Conservation (phyloP, 2,329 filamentous ascomycete species). For the Leptosphaerulina australis region DNA sequence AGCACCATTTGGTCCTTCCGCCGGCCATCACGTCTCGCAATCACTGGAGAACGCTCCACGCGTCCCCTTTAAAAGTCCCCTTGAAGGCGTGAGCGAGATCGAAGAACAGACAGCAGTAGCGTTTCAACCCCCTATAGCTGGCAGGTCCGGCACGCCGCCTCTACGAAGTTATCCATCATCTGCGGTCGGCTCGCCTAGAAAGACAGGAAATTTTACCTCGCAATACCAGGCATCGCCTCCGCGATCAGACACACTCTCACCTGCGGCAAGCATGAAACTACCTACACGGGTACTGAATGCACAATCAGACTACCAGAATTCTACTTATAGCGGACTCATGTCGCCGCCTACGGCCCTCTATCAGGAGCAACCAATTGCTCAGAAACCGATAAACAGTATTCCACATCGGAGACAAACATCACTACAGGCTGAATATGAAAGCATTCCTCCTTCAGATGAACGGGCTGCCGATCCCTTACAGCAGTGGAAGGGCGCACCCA, state of each 20-base stretch:
- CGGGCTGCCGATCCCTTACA: constrained; percentile 74
- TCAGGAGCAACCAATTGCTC: constrained; percentile 30
- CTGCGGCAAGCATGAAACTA: constrained; percentile 59
- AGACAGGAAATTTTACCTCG: constrained; percentile 50
- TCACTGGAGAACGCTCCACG: constrained; percentile 37
- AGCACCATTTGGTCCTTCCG: not conserved
- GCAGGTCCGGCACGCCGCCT: constrained; percentile 44
- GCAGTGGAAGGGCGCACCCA: constrained; percentile 87
- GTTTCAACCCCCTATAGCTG: constrained; percentile 27
- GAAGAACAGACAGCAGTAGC: constrained; percentile 35
- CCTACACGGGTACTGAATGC: constrained; percentile 50
- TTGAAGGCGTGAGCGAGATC: constrained; percentile 44
- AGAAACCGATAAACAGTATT: constrained; percentile 34
- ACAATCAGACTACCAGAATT: constrained; percentile 58
- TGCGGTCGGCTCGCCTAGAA: constrained; percentile 49
- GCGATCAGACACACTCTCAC: constrained; percentile 65
- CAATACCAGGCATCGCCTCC: constrained; percentile 55
- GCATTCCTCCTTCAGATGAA: constrained; percentile 62
- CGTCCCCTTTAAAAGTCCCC: constrained; percentile 33
- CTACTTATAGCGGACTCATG: constrained; percentile 57
- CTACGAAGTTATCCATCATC: constrained; percentile 42
- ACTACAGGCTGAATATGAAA: constrained; percentile 55
- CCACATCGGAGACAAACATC: constrained; percentile 51
- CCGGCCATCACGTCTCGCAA: constrained; percentile 36
- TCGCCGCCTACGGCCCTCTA: constrained; percentile 46